Conservation (phyloP, 2,329 filamentous ascomycete species). For the Clarireedia homoeocarpa region DNA sequence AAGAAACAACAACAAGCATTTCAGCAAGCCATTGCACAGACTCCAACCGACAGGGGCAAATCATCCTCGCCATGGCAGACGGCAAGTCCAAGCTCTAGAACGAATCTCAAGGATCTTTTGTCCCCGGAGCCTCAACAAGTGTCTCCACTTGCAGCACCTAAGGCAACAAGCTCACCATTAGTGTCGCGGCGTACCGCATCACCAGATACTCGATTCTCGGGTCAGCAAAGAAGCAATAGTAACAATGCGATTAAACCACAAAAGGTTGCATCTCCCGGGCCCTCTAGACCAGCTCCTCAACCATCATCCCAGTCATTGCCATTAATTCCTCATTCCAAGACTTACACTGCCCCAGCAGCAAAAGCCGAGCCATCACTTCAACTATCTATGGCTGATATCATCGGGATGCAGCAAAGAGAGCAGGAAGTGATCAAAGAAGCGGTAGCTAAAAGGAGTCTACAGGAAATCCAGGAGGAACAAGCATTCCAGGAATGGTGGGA, state of each 20-base stretch:
- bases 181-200: slow-evolving; percentile 44
- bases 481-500: slow-evolving; percentile 98
- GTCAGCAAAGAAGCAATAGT: slow-evolving; percentile 35
- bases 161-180: slow-evolving; percentile 27
- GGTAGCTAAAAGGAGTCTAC: slow-evolving; percentile 76
- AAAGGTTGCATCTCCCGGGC: slow-evolving; percentile 7
- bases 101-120: slow-evolving; percentile 43
- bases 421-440: slow-evolving; percentile 78
- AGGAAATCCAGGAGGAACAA: slow-evolving; percentile 95
- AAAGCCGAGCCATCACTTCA: slow-evolving; percentile 58
- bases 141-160: slow-evolving; percentile 24
- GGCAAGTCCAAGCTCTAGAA: slow-evolving; percentile 39
- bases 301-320: slow-evolving; percentile 29
- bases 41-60: slow-evolving; percentile 34
- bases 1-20: slow-evolving; percentile 63
- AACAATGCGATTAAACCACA: slow-evolving; percentile 12
- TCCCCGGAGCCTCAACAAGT: slow-evolving; percentile 27
- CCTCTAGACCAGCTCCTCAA: slow-evolving; percentile 11
- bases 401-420: slow-evolving; percentile 77
- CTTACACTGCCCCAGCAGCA: slow-evolving; percentile 47
- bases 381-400: slow-evolving; percentile 78
- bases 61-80: slow-evolving; percentile 58
- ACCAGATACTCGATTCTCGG: slow-evolving; percentile 55
- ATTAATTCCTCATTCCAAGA: slow-evolving; percentile 52
- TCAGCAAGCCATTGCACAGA: slow-evolving; percentile 32